A percentile compares a stretch with the other conserved stretches of the same genome.
Evolutionary conservation across 306 rosid species (phyloP).

Genomic region (Citrullus colocynthis): DNA sequence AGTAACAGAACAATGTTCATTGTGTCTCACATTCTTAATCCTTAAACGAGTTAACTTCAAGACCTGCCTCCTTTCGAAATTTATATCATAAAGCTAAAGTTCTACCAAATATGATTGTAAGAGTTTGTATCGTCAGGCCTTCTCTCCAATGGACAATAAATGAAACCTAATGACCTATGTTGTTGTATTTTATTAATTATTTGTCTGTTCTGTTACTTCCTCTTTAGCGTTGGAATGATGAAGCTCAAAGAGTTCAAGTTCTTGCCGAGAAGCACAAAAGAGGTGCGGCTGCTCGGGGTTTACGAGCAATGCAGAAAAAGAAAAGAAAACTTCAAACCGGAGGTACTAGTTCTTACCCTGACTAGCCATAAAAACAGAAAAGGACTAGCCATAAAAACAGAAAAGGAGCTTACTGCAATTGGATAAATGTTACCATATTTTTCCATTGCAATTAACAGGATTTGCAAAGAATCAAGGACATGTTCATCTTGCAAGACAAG

Average conservation of each 20-base stretch:
- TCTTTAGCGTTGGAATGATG: conserved; percentile 55
- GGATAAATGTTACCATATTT: background rate
- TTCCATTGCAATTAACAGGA: background rate
- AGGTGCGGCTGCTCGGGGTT: conserved; percentile 57
- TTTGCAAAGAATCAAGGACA: background rate
- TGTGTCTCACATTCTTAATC: background rate
- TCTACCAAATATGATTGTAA: background rate
- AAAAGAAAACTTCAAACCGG: conserved; percentile 9
- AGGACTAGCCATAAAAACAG: background rate
- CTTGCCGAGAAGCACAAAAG: conserved; percentile 67
- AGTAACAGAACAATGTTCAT: background rate
- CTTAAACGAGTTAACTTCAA: background rate
- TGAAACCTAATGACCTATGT: background rate
- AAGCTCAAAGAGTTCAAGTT: conserved; percentile 52
- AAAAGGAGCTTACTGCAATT: background rate
- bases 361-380: background rate
- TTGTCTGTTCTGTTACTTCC: background rate
- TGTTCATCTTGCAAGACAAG: background rate
- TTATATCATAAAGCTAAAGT: background rate
- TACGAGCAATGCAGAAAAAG: conserved; percentile 31
- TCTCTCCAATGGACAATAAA: background rate
- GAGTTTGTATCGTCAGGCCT: background rate
- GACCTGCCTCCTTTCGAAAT: background rate
- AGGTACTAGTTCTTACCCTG: conserved; percentile 14
- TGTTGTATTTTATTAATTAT: conserved; percentile 1